Evolutionary conservation across 2,329 filamentous ascomycete genomes (phyloP).

Genomic region (Talaromyces sp.): DNA sequence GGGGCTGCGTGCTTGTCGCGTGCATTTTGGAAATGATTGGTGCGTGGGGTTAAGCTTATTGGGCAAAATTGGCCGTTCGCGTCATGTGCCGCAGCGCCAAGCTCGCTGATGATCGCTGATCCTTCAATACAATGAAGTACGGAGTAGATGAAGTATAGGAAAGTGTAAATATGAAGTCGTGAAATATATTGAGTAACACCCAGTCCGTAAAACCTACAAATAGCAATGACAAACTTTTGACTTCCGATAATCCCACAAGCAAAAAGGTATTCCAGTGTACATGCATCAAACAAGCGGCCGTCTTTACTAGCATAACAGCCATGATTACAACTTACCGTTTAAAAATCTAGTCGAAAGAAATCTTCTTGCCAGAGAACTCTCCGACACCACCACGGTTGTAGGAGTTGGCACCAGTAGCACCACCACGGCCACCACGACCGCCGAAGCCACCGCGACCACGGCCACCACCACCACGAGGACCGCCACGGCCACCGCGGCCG

Average conservation of each 20-base stretch:
- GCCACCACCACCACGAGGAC: conserved; percentile 51
- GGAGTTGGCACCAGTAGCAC: conserved; percentile 43
- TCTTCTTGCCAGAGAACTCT: conserved; percentile 76
- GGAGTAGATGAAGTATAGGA: neutral
- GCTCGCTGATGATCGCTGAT: neutral
- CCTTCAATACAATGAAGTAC: too few species aligned
- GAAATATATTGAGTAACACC: neutral
- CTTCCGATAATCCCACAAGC: conserved; percentile 5
- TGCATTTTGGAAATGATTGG: neutral
- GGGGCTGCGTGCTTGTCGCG: neutral
- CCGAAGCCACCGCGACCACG: conserved; percentile 38
- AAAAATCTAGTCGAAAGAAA: conserved; percentile 54
- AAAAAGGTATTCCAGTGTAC: conserved; percentile 12
- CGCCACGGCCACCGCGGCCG: conserved; percentile 50
- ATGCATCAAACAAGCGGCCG: conserved; percentile 5
- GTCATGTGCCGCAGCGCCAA: conserved; percentile 8
- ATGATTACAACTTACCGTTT: conserved; percentile 15
- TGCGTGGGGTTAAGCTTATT: conserved; percentile 8
- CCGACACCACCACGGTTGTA: conserved; percentile 45
- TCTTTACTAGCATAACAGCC: neutral
- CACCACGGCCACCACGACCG: conserved; percentile 23
- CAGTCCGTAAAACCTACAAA: neutral
- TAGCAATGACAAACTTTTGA: conserved; percentile 5
- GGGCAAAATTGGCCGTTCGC: neutral
- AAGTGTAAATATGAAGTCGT: neutral